Percentiles rank a stretch among this genome's conserved stretches.
These are phyloP conservation scores for Auriculariales sp. DNA, from an alignment of 768 basidiomycete genomes.

Conservation along the genomic window DNA sequence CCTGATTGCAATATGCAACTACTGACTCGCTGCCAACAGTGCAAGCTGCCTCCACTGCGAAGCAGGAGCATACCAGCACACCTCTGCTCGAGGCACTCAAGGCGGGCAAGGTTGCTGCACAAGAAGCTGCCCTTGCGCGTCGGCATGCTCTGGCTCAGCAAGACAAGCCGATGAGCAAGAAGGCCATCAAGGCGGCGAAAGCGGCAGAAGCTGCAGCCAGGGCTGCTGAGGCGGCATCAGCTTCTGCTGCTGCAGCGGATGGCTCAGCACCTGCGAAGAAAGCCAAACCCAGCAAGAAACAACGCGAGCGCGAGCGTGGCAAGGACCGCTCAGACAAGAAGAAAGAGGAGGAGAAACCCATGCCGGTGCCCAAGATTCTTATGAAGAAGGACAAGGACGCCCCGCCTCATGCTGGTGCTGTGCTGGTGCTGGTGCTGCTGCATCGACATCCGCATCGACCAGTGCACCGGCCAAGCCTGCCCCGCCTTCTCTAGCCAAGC, in stretches of 20 bases:
- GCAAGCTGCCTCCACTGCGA: conserved; percentile 39
- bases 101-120: conserved; percentile 42
- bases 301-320: neutral
- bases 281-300: too few relatives aligned
- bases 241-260: conserved; percentile 4
- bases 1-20: neutral
- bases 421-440: neutral
- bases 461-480: neutral
- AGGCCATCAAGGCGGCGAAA: conserved; percentile 20
- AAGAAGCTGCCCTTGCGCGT: neutral
- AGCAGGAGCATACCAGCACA: conserved; percentile 60
- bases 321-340: neutral
- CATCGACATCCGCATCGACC: neutral
- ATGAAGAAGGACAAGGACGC: conserved; percentile 14
- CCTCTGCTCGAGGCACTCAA: conserved; percentile 90
- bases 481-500: too few relatives aligned
- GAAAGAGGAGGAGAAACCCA: conserved; percentile 6
- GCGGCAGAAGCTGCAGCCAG: conserved; percentile 6
- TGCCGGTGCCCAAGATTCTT: conserved; percentile 15
- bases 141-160: conserved; percentile 1
- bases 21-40: conserved; percentile 25
- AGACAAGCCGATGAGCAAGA: conserved; percentile 3
- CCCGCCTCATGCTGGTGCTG: conserved; percentile 13
- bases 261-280: conserved; percentile 10
- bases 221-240: conserved; percentile 1